These are phyloP conservation scores for Aspergillus sp. DNA, from an alignment of 2,329 filamentous ascomycete species.

Conservation along the genomic window DNA sequence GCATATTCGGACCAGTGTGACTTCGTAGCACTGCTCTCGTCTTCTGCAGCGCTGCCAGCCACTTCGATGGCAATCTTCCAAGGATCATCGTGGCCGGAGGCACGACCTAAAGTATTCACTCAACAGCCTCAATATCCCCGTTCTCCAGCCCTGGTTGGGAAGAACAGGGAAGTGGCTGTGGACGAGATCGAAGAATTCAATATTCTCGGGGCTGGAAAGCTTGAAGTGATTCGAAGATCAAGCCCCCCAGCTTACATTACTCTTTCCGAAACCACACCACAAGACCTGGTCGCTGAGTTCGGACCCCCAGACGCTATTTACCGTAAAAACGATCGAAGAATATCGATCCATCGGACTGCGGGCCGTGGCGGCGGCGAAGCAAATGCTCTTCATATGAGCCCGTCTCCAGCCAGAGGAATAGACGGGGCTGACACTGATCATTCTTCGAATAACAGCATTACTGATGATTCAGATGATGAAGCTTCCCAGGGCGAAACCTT, in stretches of 20 bases:
- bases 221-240: slow-evolving; percentile 69
- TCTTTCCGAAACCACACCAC: slow-evolving; percentile 79
- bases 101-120: slow-evolving; percentile 67
- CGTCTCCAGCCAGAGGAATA: slow-evolving; percentile 28
- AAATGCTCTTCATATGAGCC: slow-evolving; percentile 26
- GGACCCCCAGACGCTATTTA: slow-evolving; percentile 93
- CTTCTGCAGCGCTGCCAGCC: slow-evolving; percentile 65
- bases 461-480: slow-evolving; percentile 60
- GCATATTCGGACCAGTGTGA: slow-evolving; percentile 67
- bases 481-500: slow-evolving; percentile 47
- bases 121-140: slow-evolving; percentile 66
- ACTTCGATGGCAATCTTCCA: slow-evolving; percentile 85
- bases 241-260: slow-evolving; percentile 60
- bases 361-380: slow-evolving; percentile 19
- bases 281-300: slow-evolving; percentile 82
- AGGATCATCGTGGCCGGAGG: slow-evolving; percentile 83
- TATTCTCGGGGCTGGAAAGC: slow-evolving; percentile 66
- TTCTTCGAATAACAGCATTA: slow-evolving; percentile 62
- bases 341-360: slow-evolving; percentile 63
- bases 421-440: slow-evolving; percentile 61
- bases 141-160: slow-evolving; percentile 58
- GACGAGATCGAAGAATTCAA: slow-evolving; percentile 79
- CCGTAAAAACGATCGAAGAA: slow-evolving; percentile 77
- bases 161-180: slow-evolving; percentile 69
- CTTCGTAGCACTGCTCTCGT: slow-evolving; percentile 77